Evolutionary conservation across 441 rosid genomes (phyloP).

Genomic region (Populus hybrid): DNA sequence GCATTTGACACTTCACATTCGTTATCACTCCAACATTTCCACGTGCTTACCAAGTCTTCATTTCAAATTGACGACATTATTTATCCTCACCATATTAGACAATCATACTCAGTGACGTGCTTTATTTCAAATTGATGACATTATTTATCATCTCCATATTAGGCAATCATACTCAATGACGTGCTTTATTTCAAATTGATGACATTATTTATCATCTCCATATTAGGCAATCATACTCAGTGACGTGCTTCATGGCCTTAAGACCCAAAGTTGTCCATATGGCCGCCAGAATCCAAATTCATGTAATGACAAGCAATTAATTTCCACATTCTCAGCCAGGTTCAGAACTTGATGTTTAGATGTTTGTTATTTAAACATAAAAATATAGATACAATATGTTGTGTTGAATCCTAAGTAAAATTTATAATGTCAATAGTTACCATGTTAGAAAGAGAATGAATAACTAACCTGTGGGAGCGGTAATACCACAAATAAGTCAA

Average conservation of each 20-base stretch:
- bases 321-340: neutral
- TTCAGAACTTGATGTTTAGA: neutral
- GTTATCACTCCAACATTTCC: no score
- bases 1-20: neutral
- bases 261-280: neutral
- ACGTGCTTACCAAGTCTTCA: neutral
- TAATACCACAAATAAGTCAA: slow-evolving; percentile 59
- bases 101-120: neutral
- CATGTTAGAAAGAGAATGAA: slow-evolving; percentile 11
- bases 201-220: no score
- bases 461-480: slow-evolving; percentile 88
- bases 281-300: neutral
- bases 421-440: neutral
- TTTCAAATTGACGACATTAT: neutral
- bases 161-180: neutral
- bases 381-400: neutral
- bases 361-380: neutral
- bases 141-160: neutral
- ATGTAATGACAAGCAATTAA: neutral
- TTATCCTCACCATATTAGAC: neutral
- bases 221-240: no score
- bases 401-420: neutral
- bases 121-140: neutral
- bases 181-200: no score
- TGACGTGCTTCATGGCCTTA: neutral